Evolutionary conservation across 768 basidiomycete species (phyloP).

Genomic region (Lentinula lateritia): DNA sequence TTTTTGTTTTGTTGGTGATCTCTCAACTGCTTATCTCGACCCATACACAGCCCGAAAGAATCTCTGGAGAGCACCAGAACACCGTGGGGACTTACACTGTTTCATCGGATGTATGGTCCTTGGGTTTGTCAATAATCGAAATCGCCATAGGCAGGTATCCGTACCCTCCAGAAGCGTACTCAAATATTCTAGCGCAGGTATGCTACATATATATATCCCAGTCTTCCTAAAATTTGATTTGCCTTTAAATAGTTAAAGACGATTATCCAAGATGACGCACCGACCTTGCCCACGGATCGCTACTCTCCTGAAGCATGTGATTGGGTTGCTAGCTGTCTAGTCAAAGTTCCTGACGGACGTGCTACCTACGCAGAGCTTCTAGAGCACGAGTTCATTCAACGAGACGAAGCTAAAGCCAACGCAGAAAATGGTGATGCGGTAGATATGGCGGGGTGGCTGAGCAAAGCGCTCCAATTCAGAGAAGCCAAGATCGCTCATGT

Average conservation of each 20-base stretch:
- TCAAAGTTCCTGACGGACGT: slow-evolving; percentile 72
- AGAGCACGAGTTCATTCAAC: slow-evolving; percentile 28
- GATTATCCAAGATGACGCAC: slow-evolving; percentile 93
- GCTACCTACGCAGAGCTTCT: slow-evolving; percentile 83
- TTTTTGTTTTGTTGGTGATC: slow-evolving; percentile 12
- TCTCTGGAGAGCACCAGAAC: slow-evolving; percentile 88
- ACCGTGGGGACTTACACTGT: slow-evolving; percentile 89
- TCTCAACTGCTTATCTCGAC: background rate
- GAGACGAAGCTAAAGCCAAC: slow-evolving; percentile 72
- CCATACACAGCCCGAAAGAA: slow-evolving; percentile 77
- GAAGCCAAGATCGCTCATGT: slow-evolving; percentile 5
- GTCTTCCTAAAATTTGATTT: background rate
- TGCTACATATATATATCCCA: background rate
- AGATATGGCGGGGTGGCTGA: slow-evolving; percentile 85
- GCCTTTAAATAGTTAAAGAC: slow-evolving; percentile 47
- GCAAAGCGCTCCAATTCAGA: slow-evolving; percentile 31
- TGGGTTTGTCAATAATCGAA: slow-evolving; percentile 92
- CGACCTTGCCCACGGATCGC: slow-evolving; percentile 68
- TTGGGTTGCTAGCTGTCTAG: slow-evolving; percentile 76
- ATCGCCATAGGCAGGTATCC: slow-evolving; percentile 88
- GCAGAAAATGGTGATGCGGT: slow-evolving; percentile 53
- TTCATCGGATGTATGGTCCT: slow-evolving; percentile 96
- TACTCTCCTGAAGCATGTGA: slow-evolving; percentile 70
- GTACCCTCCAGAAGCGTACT: slow-evolving; percentile 95
- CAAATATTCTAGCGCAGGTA: slow-evolving; percentile 93